Evolutionary conservation across 129 eudicot genomes (phyloP), one percentile per base, ranked within the genome.

Genomic region (Pulicaria dysenterica): DNA sequence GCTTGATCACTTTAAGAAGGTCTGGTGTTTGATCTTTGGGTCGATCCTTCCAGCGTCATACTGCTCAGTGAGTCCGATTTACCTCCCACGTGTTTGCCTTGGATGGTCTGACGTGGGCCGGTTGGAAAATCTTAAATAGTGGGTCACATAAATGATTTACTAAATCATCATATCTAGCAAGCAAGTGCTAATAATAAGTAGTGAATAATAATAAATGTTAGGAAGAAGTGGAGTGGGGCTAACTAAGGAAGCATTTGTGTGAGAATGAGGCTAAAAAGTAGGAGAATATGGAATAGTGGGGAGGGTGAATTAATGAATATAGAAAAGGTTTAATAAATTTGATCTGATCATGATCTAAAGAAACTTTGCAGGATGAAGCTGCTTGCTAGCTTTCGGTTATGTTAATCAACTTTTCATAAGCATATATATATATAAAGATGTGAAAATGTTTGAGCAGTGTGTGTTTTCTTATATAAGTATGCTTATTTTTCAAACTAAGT

Each of bases 311-410:
- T 57, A 61, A 73, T 17, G 34, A 73, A 62, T 49, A 73, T 63
- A 49, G 36, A 61, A 73, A 61, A 73, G 69, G 13, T 50, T 16
- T 50, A 5, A 24, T 24, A 24, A 55, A 54, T 54, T 36, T 70
- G 17, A 71, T 60, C 60, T 40, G 42, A 61, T 61, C 47, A 7
- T 73, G 70, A 48, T 73, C 78, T 73, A 73, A 73, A 61, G 77
- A 73, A 37, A 14, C 76, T 57, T 72, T 72, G 68, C 16, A 58
- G 42, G 51, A 61, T 73, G 31, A 73, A 48, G n/a, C n/a, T n/a
- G n/a, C n/a, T n/a, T n/a, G n/a, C n/a, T n/a, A n/a, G 31, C 77
- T 73, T 73, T 73, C 62, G 70, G 77, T 73, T 73, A 38, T 70
- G 55, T 55, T 42, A 56, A 24, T 24, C 2, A 24, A 70, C 66